A percentile compares a stretch with the other conserved stretches of the same genome.
These are phyloP conservation scores for Jatropha podagrica DNA, from an alignment of 441 rosid genomes.

Conservation along the genomic window DNA sequence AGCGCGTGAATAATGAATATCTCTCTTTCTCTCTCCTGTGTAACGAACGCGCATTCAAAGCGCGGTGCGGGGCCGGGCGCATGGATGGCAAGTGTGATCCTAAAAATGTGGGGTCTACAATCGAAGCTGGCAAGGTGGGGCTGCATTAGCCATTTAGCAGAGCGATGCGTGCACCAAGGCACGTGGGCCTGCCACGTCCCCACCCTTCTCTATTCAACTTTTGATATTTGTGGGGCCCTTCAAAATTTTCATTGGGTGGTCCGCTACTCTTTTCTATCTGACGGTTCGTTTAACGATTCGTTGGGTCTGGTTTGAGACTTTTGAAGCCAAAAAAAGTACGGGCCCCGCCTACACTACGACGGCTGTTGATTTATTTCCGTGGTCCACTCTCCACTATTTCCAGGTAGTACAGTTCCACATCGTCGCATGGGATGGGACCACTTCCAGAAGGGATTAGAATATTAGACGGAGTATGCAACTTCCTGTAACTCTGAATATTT, in stretches of 20 bases:
- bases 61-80: neutral
- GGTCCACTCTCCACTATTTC: neutral
- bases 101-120: neutral
- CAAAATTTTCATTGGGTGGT: neutral
- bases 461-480: too few relatives aligned
- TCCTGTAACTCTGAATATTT: too few relatives aligned
- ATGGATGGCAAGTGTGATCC: constrained; percentile 13
- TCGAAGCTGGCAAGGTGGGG: constrained; percentile 11
- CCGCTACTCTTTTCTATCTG: neutral
- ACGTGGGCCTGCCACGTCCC: neutral
- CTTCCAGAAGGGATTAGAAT: too few relatives aligned
- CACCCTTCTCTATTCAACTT: neutral
- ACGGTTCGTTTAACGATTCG: too few relatives aligned
- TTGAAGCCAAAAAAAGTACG: neutral
- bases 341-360: neutral
- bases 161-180: neutral
- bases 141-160: neutral
- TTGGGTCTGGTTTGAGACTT: neutral
- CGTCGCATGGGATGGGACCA: constrained; percentile 1
- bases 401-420: constrained; percentile 1
- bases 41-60: neutral
- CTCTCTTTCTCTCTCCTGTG: neutral
- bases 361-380: constrained; percentile 11
- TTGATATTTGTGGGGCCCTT: constrained; percentile 15
- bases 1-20: neutral